Conservation (phyloP, 1,284 basidiomycete species). For the Cryptococcus sp. region DNA sequence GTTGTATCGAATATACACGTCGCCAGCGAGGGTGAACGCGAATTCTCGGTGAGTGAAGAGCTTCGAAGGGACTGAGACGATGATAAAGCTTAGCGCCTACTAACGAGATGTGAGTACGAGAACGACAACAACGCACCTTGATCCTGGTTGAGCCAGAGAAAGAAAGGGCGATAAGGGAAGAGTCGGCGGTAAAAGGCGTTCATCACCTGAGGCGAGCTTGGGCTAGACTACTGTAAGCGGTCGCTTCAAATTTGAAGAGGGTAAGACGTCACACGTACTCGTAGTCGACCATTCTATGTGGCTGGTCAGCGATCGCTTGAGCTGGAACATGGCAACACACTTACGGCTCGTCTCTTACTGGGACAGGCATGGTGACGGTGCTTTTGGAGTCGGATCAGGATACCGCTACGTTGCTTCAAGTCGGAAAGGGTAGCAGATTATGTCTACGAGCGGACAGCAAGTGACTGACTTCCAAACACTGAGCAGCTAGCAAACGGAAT, state of each 20-base stretch:
- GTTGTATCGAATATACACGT: slow-evolving; percentile 93
- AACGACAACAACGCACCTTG: slow-evolving; percentile 55
- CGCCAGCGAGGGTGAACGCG: slow-evolving; percentile 89
- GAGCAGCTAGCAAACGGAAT: too few relatives aligned
- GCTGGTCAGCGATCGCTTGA: not conserved
- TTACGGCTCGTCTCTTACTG: slow-evolving; percentile 20
- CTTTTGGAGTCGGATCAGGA: too few relatives aligned
- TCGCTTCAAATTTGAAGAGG: not conserved
- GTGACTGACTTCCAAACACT: too few relatives aligned
- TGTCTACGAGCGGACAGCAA: too few relatives aligned
- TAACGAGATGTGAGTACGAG: not conserved
- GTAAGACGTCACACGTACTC: slow-evolving; percentile 16
- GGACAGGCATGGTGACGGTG: slow-evolving; percentile 15
- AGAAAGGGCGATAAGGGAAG: slow-evolving; percentile 93
- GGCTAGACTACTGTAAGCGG: slow-evolving; percentile 27
- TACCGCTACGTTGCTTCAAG: too few relatives aligned
- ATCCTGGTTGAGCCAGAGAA: slow-evolving; percentile 92
- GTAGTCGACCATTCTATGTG: slow-evolving; percentile 24
- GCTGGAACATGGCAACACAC: not conserved
- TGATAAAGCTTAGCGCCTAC: not conserved
- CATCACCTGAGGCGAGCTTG: slow-evolving; percentile 69
- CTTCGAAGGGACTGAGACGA: slow-evolving; percentile 56
- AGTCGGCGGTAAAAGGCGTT: slow-evolving; percentile 85
- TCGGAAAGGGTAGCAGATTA: too few relatives aligned
- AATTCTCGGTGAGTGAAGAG: slow-evolving; percentile 93